Base-by-base conservation (phyloP, 2,329 filamentous ascomycete species). In the Fusarium sp. region DNA sequence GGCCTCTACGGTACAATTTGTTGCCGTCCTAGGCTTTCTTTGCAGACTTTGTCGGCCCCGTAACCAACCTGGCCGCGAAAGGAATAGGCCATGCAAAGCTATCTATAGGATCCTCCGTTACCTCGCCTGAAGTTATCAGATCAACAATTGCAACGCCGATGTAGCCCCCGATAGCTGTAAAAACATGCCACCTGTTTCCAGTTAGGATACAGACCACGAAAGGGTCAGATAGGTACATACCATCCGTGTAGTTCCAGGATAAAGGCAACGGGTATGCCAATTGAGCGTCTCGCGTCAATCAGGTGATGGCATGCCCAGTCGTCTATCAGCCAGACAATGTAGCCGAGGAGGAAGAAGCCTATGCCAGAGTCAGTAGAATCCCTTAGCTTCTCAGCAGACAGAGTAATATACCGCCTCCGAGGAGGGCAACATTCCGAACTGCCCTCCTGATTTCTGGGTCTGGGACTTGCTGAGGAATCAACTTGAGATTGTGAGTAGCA, bases 141-240 rank as follows among this genome's bases (percentile, higher is more conserved):
- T 82, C 81, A 9, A 82, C 74, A 23, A 80, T 63, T 0, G 73
- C 79, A 8, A 82, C 79, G 2, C 75, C 80, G 4, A 78, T 73
- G 38, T 82, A 82, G 2, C 80, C 81, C 10, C 81, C 81, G 27
- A 82, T 78, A 0, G 78, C 79, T 4, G 81, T 82, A 6, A 81
- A 77, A 6, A 82, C 40, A 62, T 82, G 81, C 81, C 81, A 82
- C 80, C 80, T 82, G 11, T 51, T 18, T 13, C 6, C 1, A 1
- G 46, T 65, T 23, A 70, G 2, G 0, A 7, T 13, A 1, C 18
- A 33, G 2, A 33, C 14, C 9, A 31, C 33, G 4, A 38, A n/a
- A 34, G 40, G 4, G 14, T 23, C 8, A 9, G 16, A 20, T 3
- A 4, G 11, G 20, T n/a, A 58, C 77, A 25, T 75, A 82, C 81